Percentiles rank a stretch among this genome's conserved stretches.
Evolutionary conservation across 805 yeast species (phyloP).

Genomic region (Candida succiphila): DNA sequence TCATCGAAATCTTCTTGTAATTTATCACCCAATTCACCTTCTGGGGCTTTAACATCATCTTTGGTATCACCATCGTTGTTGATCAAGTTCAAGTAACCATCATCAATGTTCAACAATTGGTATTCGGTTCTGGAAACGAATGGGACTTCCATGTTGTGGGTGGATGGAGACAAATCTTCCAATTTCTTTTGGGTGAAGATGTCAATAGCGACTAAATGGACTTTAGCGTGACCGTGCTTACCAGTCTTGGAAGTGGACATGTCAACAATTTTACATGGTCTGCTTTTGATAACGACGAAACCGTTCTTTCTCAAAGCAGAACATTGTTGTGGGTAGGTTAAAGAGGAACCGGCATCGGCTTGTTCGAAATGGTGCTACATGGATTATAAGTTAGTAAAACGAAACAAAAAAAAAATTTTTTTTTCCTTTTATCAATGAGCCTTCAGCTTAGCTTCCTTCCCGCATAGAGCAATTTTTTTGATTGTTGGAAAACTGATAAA

Average conservation of each 20-base stretch:
- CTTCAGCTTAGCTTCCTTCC: too few species aligned
- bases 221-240: constrained; percentile 99
- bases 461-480: too few species aligned
- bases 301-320: constrained; percentile 99
- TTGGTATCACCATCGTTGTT: constrained; percentile 96
- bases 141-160: constrained; percentile 99
- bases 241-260: constrained; percentile 99
- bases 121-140: constrained; percentile 90
- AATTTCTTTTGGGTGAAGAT: constrained; percentile 98
- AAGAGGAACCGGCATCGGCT: constrained; percentile 98
- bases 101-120: constrained; percentile 97
- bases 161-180: constrained; percentile 99
- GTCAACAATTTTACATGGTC: constrained; percentile 99
- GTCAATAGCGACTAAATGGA: constrained; percentile 97
- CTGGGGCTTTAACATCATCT: constrained; percentile 98
- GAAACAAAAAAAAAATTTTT: not conserved
- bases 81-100: constrained; percentile 95
- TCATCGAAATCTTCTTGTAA: constrained; percentile 91
- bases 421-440: too few species aligned
- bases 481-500: too few species aligned
- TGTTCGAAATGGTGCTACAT: constrained; percentile 86
- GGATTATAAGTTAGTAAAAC: too few species aligned
- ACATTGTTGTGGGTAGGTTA: constrained; percentile 98
- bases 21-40: constrained; percentile 93
- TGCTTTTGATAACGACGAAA: constrained; percentile 95